phyloP scores from a whole-genome alignment of 2,329 filamentous ascomycete genomes.

The Penicillium italicum region DNA sequence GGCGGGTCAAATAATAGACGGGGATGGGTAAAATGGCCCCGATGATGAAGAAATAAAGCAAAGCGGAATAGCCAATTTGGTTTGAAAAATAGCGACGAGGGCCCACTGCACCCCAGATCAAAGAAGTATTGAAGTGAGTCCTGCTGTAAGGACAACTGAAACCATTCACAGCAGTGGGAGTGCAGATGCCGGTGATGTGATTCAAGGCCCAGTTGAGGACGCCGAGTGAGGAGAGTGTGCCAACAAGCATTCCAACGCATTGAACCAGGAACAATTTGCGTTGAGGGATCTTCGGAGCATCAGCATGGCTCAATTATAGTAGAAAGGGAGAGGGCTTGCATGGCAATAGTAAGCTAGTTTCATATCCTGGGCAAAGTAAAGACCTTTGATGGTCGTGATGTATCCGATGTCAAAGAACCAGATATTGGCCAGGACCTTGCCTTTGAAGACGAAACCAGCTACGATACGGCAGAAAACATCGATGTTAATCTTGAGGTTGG shows the following conservation, averaged over 20 bases:
- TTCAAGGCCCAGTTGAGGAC: slow-evolving; percentile 47
- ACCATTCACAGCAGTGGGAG: slow-evolving; percentile 55
- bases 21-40: slow-evolving; percentile 59
- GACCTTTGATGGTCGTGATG: slow-evolving; percentile 26
- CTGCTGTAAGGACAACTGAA: slow-evolving; percentile 54
- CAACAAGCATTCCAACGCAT: slow-evolving; percentile 46
- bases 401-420: slow-evolving; percentile 30
- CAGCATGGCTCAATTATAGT: background rate
- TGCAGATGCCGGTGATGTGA: slow-evolving; percentile 46
- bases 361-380: slow-evolving; percentile 30
- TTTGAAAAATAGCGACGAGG: slow-evolving; percentile 62
- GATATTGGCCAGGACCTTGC: slow-evolving; percentile 32
- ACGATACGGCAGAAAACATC: slow-evolving; percentile 29
- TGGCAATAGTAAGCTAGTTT: slow-evolving; percentile 27
- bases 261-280: slow-evolving; percentile 49
- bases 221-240: slow-evolving; percentile 43
- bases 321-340: slow-evolving; percentile 3
- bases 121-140: slow-evolving; percentile 62
- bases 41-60: slow-evolving; percentile 67
- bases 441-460: slow-evolving; percentile 31
- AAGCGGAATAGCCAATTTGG: slow-evolving; percentile 55
- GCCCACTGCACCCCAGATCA: slow-evolving; percentile 68
- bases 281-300: slow-evolving; percentile 41
- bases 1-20: slow-evolving; percentile 54
- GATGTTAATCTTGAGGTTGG: slow-evolving; percentile 29